Evolutionary conservation across 257 asterid species (phyloP).

Genomic region (Nicotiana paniculata): DNA sequence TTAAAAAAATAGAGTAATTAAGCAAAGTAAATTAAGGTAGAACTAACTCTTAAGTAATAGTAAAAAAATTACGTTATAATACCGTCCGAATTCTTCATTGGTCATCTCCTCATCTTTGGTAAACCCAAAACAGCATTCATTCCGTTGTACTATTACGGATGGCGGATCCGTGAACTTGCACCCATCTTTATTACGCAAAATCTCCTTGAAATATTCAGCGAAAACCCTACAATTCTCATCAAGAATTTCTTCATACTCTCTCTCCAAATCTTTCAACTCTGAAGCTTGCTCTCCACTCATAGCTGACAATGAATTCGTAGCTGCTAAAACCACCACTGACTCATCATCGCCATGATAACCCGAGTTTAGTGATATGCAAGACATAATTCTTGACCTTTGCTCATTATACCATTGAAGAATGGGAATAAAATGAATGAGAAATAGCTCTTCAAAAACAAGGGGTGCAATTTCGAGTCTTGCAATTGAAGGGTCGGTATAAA

Average conservation of each 20-base stretch:
- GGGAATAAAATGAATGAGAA: constrained; percentile 44
- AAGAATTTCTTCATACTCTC: constrained; percentile 44
- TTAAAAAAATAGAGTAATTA: background rate
- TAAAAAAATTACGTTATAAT: constrained; percentile 62
- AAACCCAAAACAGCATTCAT: background rate
- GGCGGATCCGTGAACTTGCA: constrained; percentile 31
- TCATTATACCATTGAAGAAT: constrained; percentile 48
- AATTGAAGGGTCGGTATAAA: constrained; percentile 35
- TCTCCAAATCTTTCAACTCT: constrained; percentile 53
- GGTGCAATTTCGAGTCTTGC: constrained; percentile 61
- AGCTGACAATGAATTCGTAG: constrained; percentile 32
- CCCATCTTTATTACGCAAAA: constrained; percentile 25
- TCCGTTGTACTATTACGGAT: constrained; percentile 12
- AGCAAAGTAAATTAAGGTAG: background rate
- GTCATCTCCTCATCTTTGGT: constrained; percentile 22
- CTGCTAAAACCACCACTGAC: constrained; percentile 21
- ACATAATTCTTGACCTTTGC: constrained; percentile 30
- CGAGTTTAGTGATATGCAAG: constrained; percentile 3
- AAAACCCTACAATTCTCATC: constrained; percentile 52
- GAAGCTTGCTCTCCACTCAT: constrained; percentile 52
- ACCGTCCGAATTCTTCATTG: constrained; percentile 42
- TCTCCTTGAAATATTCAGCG: constrained; percentile 39
- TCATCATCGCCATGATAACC: constrained; percentile 31
- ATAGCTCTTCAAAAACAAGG: constrained; percentile 46
- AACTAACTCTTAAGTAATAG: constrained; percentile 3